Evolutionary conservation across 2,329 filamentous ascomycete species (phyloP), one percentile per base, ranked within the genome.

Genomic region (Hypoxylon sp.): DNA sequence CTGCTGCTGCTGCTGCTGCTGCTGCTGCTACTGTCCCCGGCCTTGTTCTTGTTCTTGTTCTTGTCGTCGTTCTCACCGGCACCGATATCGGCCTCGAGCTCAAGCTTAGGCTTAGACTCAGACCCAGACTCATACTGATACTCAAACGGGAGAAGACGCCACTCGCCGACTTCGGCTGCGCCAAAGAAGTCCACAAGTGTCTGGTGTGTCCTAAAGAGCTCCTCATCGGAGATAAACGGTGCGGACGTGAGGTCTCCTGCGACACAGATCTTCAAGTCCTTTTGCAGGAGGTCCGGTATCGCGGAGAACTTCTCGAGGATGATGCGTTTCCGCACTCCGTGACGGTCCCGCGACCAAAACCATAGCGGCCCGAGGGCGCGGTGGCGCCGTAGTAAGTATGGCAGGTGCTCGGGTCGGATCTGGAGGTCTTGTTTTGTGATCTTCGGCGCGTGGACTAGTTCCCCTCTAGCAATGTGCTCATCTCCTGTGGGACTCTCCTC

Each of bases 361-460:
- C 93, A 97, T 5, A 93, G 78, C 3, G 88, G 82, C 0, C 89
- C 90, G 13, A 95, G 81, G 0, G 91, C 89, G 7, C 86, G 84
- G 55, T 87, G 81, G 4, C 87, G 84, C 4, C 86, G 82, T 5
- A 81, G 76, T 15, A 94, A 82, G 0, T 81, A 81, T 84, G 88
- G 88, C 2, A 91, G 93, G 67, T 89, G 80, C 5, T 31, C 10
- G 2, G 50, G 29, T 0, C 52, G 64, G 6, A 97, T 80, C 65
- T 88, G 86, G 1, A 83, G 81, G 73, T 95, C 89, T 5, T 84
- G 80, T 61, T 90, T 87, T 1, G 80, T 87, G 66, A 97, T 88
- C 76, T 97, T 97, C 1, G 88, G 87, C 0, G 95, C 95, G 74
- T 91, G 86, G 0, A 37, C 6, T 3, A 6, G 10, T 15, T 37